Percentiles rank a stretch among this genome's conserved stretches.
phyloP scores from a whole-genome alignment of 495 filamentous ascomycete species.

The Lentithecium fluviatile region DNA sequence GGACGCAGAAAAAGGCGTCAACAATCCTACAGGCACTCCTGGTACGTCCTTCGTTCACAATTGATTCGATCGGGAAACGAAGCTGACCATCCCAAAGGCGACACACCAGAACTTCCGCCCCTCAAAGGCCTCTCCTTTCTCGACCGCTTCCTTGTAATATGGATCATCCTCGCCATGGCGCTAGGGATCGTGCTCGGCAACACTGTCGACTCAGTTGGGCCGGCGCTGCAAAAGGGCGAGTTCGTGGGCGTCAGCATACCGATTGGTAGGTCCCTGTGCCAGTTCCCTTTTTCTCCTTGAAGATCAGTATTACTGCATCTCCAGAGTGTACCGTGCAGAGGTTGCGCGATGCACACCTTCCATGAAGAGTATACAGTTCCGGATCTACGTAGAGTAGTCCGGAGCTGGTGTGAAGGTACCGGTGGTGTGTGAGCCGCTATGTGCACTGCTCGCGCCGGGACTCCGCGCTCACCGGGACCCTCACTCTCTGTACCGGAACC shows the following conservation, averaged over 20 bases:
- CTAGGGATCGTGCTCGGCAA: constrained; percentile 78
- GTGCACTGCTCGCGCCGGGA: too few relatives aligned
- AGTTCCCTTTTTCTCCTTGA: constrained; percentile 6
- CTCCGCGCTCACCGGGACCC: too few relatives aligned
- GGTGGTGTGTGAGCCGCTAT: too few relatives aligned
- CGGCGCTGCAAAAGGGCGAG: constrained; percentile 65
- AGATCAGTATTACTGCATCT: not conserved
- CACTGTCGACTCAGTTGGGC: constrained; percentile 63
- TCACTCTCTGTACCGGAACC: too few relatives aligned
- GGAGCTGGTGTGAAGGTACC: too few relatives aligned
- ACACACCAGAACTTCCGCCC: constrained; percentile 31
- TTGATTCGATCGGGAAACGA: too few relatives aligned
- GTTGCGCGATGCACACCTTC: too few relatives aligned
- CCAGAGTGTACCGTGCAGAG: too few relatives aligned
- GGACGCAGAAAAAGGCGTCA: too few relatives aligned
- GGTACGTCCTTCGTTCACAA: too few relatives aligned
- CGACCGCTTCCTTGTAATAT: constrained; percentile 75
- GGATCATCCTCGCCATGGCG: constrained; percentile 85
- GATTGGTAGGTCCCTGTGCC: constrained; percentile 68
- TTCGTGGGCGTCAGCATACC: constrained; percentile 75
- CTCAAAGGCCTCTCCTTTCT: constrained; percentile 63
- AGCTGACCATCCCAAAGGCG: not conserved
- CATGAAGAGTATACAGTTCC: too few relatives aligned
- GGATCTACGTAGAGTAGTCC: not conserved
- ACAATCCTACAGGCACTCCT: too few relatives aligned